Evolutionary conservation across 1,284 basidiomycete species (phyloP).

Genomic region (Boletus austroedulis): DNA sequence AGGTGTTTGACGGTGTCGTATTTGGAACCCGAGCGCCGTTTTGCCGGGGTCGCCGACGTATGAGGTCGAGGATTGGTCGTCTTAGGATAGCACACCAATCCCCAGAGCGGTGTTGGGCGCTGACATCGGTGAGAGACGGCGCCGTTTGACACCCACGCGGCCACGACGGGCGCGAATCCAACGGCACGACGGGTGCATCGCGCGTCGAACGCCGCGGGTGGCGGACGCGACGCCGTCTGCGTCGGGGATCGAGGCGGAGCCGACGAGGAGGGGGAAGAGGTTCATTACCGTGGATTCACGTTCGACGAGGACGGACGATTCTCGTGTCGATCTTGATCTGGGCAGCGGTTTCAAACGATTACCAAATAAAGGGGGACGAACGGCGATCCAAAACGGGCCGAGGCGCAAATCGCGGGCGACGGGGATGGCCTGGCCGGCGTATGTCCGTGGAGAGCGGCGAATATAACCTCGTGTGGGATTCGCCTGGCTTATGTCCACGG

Average conservation of each 20-base stretch:
- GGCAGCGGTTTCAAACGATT: background rate
- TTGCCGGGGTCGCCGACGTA: background rate
- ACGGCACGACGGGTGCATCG: too few species aligned
- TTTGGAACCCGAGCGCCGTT: background rate
- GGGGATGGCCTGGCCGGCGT: background rate
- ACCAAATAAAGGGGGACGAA: slow-evolving; percentile 9
- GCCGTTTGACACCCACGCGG: too few species aligned
- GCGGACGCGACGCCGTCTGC: too few species aligned
- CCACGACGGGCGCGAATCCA: too few species aligned
- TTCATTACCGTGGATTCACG: too few species aligned
- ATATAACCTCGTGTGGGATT: slow-evolving; percentile 16
- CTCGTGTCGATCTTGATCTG: background rate
- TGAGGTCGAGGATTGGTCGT: too few species aligned
- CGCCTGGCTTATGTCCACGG: slow-evolving; percentile 34
- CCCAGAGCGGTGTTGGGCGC: too few species aligned
- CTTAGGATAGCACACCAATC: too few species aligned
- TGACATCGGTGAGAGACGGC: too few species aligned
- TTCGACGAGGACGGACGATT: too few species aligned
- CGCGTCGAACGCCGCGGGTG: too few species aligned
- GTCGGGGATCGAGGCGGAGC: too few species aligned
- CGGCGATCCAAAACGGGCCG: slow-evolving; percentile 22
- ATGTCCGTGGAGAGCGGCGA: slow-evolving; percentile 15
- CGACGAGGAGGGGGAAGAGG: background rate
- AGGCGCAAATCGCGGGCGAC: slow-evolving; percentile 21
- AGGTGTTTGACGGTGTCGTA: background rate